A percentile compares a stretch with the other conserved stretches of the same genome.
Evolutionary conservation across 805 yeast species (phyloP).

Genomic region (Saturnispora sekii): DNA sequence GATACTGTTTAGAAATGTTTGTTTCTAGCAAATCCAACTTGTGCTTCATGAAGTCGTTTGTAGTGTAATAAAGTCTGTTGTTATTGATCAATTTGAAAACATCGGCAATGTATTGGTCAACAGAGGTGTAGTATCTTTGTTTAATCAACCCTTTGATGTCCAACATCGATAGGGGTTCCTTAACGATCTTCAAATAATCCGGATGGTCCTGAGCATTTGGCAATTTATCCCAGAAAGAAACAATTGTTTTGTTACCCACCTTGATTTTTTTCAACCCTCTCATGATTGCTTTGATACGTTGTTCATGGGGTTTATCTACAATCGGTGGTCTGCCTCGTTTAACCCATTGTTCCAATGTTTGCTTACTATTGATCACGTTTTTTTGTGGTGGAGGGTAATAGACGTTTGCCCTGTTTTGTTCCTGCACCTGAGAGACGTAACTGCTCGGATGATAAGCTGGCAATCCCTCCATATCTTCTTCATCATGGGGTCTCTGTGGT

Average conservation of each 20-base stretch:
- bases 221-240: conserved; percentile 61
- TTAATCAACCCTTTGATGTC: conserved; percentile 77
- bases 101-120: conserved; percentile 70
- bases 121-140: conserved; percentile 68
- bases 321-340: conserved; percentile 88
- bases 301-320: conserved; percentile 85
- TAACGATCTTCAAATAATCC: conserved; percentile 43
- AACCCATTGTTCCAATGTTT: conserved; percentile 35
- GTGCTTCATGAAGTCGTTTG: conserved; percentile 46
- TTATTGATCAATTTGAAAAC: conserved; percentile 66
- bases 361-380: conserved; percentile 16
- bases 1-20: conserved; percentile 46
- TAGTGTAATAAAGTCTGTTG: conserved; percentile 55
- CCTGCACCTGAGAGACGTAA: conserved; percentile 22
- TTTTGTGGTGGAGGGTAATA: conserved; percentile 22
- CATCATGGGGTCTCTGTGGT: conserved; percentile 8
- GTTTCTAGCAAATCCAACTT: conserved; percentile 58
- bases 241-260: conserved; percentile 37
- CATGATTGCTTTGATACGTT: conserved; percentile 79
- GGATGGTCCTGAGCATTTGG: conserved; percentile 57
- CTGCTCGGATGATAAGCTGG: conserved; percentile 22
- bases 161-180: conserved; percentile 57
- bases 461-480: conserved; percentile 11
- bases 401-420: conserved; percentile 18
- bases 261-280: conserved; percentile 70